phyloP scores from a whole-genome alignment of 805 yeast genomes.

The Barnettozyma sucrosica region DNA sequence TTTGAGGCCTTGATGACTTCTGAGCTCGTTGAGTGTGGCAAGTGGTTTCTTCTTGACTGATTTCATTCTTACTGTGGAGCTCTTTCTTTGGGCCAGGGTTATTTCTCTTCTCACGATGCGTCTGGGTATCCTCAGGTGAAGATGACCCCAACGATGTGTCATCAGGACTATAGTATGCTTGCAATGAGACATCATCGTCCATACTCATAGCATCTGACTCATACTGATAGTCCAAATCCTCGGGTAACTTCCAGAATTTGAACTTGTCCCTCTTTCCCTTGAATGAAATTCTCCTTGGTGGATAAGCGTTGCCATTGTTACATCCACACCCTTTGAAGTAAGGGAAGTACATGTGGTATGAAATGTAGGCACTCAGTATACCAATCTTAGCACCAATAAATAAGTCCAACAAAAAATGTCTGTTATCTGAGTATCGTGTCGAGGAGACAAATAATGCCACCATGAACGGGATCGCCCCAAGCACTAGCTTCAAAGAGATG shows the following conservation, averaged over 20 bases:
- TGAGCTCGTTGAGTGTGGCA: background rate
- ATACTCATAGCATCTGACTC: constrained; percentile 9
- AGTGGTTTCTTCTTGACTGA: background rate
- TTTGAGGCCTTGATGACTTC: background rate
- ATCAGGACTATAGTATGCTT: background rate
- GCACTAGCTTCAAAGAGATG: background rate
- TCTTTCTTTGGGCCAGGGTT: background rate
- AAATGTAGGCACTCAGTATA: constrained; percentile 14
- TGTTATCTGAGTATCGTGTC: constrained; percentile 42
- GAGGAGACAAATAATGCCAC: constrained; percentile 32
- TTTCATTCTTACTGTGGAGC: background rate
- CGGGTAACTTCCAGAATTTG: constrained; percentile 31
- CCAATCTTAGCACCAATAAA: constrained; percentile 36
- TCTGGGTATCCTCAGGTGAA: background rate
- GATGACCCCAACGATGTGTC: background rate
- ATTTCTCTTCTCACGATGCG: background rate
- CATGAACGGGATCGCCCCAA: constrained; percentile 30
- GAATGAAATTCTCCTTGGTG: background rate
- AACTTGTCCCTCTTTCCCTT: constrained; percentile 17
- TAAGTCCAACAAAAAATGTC: constrained; percentile 39
- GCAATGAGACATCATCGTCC: constrained; percentile 3
- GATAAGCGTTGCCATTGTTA: constrained; percentile 14
- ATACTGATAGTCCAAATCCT: constrained; percentile 24
- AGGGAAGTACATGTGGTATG: constrained; percentile 40
- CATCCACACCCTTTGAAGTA: constrained; percentile 21